Evolutionary conservation across 2,329 filamentous ascomycete genomes (phyloP).

Genomic region (Fusarium sp.): DNA sequence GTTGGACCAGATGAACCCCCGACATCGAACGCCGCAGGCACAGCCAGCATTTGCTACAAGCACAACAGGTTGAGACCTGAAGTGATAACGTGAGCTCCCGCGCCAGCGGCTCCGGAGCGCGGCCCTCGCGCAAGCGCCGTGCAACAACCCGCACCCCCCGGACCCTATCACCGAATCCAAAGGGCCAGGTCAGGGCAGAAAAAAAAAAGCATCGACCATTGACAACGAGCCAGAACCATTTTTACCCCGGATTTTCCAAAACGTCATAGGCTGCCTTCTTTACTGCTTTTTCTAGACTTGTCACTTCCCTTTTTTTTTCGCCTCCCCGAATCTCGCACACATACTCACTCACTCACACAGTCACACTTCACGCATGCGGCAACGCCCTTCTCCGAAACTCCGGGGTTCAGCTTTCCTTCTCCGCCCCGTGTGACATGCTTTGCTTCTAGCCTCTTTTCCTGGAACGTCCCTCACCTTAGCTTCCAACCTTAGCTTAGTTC

Average conservation of each 20-base stretch:
- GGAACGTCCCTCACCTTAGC: conserved; percentile 20
- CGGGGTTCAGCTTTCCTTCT: conserved; percentile 5
- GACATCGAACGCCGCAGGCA: background rate
- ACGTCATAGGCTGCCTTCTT: conserved; percentile 30
- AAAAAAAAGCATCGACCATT: conserved; percentile 24
- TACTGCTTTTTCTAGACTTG: conserved; percentile 11
- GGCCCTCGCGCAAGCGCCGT: conserved; percentile 25
- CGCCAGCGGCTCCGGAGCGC: conserved; percentile 26
- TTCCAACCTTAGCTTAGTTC: conserved; percentile 34
- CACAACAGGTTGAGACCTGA: background rate
- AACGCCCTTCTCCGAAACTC: conserved; percentile 25
- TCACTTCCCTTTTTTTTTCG: conserved; percentile 15
- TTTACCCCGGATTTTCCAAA: conserved; percentile 40
- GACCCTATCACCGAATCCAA: conserved; percentile 19
- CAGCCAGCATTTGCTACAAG: background rate
- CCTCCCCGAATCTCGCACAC: background rate
- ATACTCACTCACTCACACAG: background rate
- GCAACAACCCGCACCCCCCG: conserved; percentile 24
- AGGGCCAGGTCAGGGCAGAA: background rate
- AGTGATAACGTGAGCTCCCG: conserved; percentile 10
- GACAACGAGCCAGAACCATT: conserved; percentile 8
- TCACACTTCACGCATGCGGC: background rate
- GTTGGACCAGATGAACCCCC: background rate
- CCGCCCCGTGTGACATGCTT: conserved; percentile 14
- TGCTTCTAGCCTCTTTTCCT: background rate